These are phyloP conservation scores for Paramecium caudatum DNA, from an alignment of 73 alveolate genomes.

Conservation along the genomic window DNA sequence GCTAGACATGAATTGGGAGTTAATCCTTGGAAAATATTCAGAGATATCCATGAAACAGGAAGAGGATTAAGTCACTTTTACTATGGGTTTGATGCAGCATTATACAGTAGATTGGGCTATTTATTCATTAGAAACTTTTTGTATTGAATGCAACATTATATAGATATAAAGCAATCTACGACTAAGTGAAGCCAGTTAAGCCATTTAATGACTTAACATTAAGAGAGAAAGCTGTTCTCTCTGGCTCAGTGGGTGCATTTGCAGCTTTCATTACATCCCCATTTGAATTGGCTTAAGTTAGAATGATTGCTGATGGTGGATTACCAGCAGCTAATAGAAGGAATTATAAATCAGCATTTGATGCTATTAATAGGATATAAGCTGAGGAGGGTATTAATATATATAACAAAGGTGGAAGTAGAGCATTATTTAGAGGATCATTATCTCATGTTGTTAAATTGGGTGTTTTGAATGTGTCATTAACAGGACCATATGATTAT, in stretches of 20 bases:
- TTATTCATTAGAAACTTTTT: conserved; percentile 73
- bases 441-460: conserved; percentile 67
- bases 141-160: not conserved
- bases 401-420: conserved; percentile 35
- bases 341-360: conserved; percentile 65
- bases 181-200: conserved; percentile 74
- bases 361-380: conserved; percentile 69
- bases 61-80: conserved; percentile 70
- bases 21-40: conserved; percentile 74
- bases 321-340: conserved; percentile 62
- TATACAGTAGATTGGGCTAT: conserved; percentile 73
- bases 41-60: conserved; percentile 78
- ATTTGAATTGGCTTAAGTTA: conserved; percentile 67
- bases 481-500: conserved; percentile 78
- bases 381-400: conserved; percentile 47
- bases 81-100: conserved; percentile 74
- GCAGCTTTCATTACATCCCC: conserved; percentile 76
- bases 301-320: conserved; percentile 79
- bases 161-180: conserved; percentile 74
- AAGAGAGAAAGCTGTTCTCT: conserved; percentile 73
- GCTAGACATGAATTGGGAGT: conserved; percentile 63
- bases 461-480: conserved; percentile 55
- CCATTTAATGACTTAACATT: conserved; percentile 72
- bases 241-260: conserved; percentile 76
- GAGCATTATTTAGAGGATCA: conserved; percentile 74